Base-by-base conservation (phyloP, 768 basidiomycete species). In the Lactarius sp. region DNA sequence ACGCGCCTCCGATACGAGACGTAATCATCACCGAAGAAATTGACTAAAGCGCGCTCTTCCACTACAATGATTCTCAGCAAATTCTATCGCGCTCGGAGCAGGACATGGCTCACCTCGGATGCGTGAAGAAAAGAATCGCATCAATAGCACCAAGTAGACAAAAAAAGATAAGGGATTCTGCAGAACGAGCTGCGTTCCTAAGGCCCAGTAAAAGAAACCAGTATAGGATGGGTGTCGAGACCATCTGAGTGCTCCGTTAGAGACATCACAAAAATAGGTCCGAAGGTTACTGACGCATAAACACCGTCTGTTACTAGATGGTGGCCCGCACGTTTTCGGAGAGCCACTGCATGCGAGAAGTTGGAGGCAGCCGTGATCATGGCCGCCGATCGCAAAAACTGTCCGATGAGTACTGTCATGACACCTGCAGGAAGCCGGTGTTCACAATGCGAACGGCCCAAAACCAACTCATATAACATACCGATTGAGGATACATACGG, bases 171-270 rank as follows among this genome's bases (percentile, higher is more conserved):
- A 36, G 0, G 90, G 83, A 71, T 98, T 99, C 71, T 94, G 94
- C 22, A 98, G 79, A 0, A 93, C 83, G 42, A 98, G 75, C 73
- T 99, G 97, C 0, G 94, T 97, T 2, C 95, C 94, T 33, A 99
- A 71, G 0, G 94, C 94, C 97, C 97, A 98, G 74, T 96, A 98
- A 74, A 91, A 96, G 78, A 98, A 99, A 2, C 95, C 97, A 1
- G 92, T 84, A 69, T 99, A 99, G 0, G 96, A 97, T 12, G 97
- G 97, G 75, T 99, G 97, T 14, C 97, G 85, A 65, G 86, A 88
- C 84, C 84, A 90, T 7, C 92, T 93, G 68, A 49, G 59, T 31
- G 41, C 18, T 34, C 47, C 53, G 13, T 72, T 39, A 49, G 49
- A 34, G 22, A 53, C 44, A 7, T 16, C 9, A 53, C 27, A 33